Evolutionary conservation across 2,329 filamentous ascomycete genomes (phyloP).

Genomic region (Pyrenochaeta sp.): DNA sequence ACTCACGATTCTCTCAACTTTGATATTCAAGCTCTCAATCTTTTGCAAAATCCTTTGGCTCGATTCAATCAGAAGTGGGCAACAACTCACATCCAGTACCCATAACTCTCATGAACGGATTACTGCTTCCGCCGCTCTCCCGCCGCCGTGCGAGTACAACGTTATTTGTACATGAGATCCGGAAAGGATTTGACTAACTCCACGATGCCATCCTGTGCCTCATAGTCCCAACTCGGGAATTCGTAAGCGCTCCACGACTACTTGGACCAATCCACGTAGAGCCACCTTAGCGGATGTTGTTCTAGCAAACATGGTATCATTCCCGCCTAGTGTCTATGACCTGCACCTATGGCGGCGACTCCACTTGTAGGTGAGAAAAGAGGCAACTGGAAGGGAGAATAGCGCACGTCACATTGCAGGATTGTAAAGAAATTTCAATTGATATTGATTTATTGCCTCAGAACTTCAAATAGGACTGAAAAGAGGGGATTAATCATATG

Average conservation of each 20-base stretch:
- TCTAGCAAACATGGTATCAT: neutral
- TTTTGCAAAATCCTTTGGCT: neutral
- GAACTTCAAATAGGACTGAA: too few species aligned
- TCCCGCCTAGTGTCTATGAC: too few species aligned
- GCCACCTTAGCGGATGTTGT: neutral
- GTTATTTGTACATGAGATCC: neutral
- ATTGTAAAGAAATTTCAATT: too few species aligned
- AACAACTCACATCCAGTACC: neutral
- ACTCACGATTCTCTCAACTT: neutral
- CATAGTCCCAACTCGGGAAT: conserved; percentile 4
- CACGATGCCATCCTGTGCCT: neutral
- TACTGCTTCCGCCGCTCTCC: neutral
- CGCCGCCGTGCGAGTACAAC: neutral
- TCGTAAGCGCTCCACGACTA: conserved; percentile 3
- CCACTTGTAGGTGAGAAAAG: too few species aligned
- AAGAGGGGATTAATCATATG: neutral
- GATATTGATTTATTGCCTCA: too few species aligned
- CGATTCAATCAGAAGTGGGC: neutral
- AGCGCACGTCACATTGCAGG: too few species aligned
- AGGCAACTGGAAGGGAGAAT: too few species aligned
- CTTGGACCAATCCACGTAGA: conserved; percentile 7
- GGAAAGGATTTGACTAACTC: neutral
- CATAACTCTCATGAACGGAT: neutral
- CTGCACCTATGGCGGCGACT: too few species aligned
- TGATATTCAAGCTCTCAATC: neutral